Evolutionary conservation across 495 filamentous ascomycete species (phyloP), one percentile per base, ranked within the genome.

Genomic region (Trypethelium eluteriae): DNA sequence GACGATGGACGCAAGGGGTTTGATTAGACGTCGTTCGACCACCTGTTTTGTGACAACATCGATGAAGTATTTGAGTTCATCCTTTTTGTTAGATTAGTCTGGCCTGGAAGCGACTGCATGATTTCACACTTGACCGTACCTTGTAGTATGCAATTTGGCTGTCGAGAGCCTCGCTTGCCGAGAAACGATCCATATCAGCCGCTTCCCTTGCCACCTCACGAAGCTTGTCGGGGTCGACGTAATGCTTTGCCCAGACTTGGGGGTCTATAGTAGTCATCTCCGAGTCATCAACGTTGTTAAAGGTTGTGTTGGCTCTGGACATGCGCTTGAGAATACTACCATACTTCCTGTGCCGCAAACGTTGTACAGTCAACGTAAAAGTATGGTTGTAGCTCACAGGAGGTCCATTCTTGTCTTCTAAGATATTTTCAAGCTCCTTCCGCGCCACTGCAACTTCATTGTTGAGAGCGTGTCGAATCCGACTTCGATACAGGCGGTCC

Each of bases 21-120:
- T 56, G 3, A 78, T 64, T 9, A 78, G 67, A 66, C 77, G 72
- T 6, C 76, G 74, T 62, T 78, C 76, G 61, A 76, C 67, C 34
- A 77, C 76, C 47, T 76, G 75, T 50, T 70, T 74, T 36, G 69
- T 68, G 47, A 76, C 68, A 36, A 14, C 57, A 32, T 66, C 66
- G 62, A 76, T 69, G 66, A 78, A 76, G 67, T 69, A 72, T 66
- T 74, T 78, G 16, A 67, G 47, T 63, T 75, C 68, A 35, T 74
- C 71, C 74, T 72, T 10, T 6, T 39, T 11, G 57, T 16, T 25
- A 25, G 57, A 66, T 44, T 70, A 69, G 36, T 36, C 7, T 53
- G 41, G 39, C 16, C 41, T 53, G 18, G 3, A 34, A 38, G 38
- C 38, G n/a, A 39, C n/a, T 67, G 61, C 11, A n/a, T 11, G 38